A percentile compares a stretch with the other conserved stretches of the same genome.
Evolutionary conservation across 768 basidiomycete genomes (phyloP).

Genomic region (Phanerodontia chrysosporium): DNA sequence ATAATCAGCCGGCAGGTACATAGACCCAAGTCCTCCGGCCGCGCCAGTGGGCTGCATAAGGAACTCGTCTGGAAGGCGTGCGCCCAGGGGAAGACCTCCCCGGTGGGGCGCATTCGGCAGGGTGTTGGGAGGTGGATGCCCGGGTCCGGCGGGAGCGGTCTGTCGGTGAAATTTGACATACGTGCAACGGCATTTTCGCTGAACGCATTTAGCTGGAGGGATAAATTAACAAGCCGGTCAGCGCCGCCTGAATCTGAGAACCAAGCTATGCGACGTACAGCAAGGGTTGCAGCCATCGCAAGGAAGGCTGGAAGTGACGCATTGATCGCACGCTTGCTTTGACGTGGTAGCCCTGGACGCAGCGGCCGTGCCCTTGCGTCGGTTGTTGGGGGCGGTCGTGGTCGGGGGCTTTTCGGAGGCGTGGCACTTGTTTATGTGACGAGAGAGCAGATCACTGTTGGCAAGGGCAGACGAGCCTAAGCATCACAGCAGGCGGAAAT

Average conservation of each 20-base stretch:
- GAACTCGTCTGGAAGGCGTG: conserved; percentile 37
- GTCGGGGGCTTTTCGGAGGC: conserved; percentile 61
- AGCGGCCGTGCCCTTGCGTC: conserved; percentile 65
- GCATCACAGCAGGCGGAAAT: background rate
- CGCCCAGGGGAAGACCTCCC: conserved; percentile 14
- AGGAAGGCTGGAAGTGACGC: conserved; percentile 67
- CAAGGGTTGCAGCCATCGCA: conserved; percentile 82
- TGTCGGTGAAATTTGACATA: conserved; percentile 82
- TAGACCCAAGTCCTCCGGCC: conserved; percentile 27
- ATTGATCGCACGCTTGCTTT: conserved; percentile 84
- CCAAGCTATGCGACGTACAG: conserved; percentile 38
- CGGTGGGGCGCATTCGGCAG: conserved; percentile 17
- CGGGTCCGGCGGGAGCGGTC: conserved; percentile 73
- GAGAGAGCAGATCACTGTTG: conserved; percentile 72
- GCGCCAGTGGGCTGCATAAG: conserved; percentile 33
- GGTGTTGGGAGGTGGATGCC: conserved; percentile 44
- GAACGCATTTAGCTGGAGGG: conserved; percentile 62
- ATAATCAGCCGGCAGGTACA: conserved; percentile 24
- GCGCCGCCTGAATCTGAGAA: background rate
- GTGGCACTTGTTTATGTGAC: conserved; percentile 88
- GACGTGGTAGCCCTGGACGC: conserved; percentile 72
- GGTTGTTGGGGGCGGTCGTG: conserved; percentile 33
- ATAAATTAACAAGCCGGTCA: conserved; percentile 1
- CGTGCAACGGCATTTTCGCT: conserved; percentile 70
- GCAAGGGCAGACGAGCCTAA: background rate